Evolutionary conservation across 1,284 basidiomycete species (phyloP), one percentile per base, ranked within the genome.

Genomic region (Trichosporon inkin): DNA sequence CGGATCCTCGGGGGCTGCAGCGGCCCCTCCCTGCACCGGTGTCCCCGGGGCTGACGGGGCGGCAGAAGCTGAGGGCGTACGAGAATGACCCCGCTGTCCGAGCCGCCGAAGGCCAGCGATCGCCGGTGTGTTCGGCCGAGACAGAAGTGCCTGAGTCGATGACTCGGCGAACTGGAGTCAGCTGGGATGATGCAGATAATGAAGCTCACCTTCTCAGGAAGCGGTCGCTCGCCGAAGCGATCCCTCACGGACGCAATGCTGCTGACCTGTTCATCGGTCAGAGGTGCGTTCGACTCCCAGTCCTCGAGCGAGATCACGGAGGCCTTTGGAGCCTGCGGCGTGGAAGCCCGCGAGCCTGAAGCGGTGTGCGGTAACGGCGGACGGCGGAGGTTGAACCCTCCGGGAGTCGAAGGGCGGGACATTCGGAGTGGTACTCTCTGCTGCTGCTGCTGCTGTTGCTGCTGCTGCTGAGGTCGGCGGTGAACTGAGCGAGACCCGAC

Each of bases 231-330:
- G 70, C 87, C 86, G 63, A 82, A 84, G 5, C 84, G 85, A 22
- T 82, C 78, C 71, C 88, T 88, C 59, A 93, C 72, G 7, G 78
- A 72, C 40, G 80, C 80, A 20, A 93, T 82, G 70, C 88, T 91
- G 60, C 82, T 83, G 16, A 84, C 79, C 71, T 89, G 86, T 11
- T 84, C 70, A 51, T 92, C 89, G 41, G 80, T 82, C 40, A 95
- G 76, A 0, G 89, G 89, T 1, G 90, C 84, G 67, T 84, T 87
- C 0, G 84, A 76, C 70, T 95, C 92, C 92, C 92, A 96, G 78
- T 94, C 89, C 72, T 94, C 91, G 6, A 93, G 81, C 6, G 72
- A 74, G 39, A 79, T 71, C 49, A 69, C 73, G 10, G 44, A 7
- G 2, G 61, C 52, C 39, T 63, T 62, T 14, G 58, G 13, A 24